Percentiles rank a stretch among this genome's conserved stretches.
Evolutionary conservation across 2,329 filamentous ascomycete genomes (phyloP).

Genomic region (Fusarium austroafricanum): DNA sequence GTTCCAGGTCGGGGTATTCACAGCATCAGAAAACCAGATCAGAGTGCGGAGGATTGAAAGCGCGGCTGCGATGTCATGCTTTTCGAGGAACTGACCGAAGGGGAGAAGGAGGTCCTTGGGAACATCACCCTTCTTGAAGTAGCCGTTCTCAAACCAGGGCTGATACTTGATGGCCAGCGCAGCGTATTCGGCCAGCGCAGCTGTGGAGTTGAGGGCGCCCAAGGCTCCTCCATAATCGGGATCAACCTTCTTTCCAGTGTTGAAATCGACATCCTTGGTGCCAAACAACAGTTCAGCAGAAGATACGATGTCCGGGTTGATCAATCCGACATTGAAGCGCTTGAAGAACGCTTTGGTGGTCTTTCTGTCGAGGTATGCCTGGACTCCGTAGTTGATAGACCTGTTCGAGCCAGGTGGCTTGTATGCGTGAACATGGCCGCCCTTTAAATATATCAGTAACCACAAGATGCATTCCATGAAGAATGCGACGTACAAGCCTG

Average conservation of each 20-base stretch:
- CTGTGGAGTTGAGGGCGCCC: neutral
- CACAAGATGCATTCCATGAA: accelerated
- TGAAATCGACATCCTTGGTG: conserved; percentile 23
- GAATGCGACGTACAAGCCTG: neutral
- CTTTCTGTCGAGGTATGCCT: conserved; percentile 27
- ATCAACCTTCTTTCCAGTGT: conserved; percentile 15
- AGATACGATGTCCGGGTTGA: neutral
- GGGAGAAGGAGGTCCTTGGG: conserved; percentile 23
- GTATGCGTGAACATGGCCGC: conserved; percentile 34
- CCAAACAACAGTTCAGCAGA: neutral
- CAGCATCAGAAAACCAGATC: conserved; percentile 20
- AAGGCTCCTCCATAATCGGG: conserved; percentile 14
- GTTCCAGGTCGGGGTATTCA: conserved; percentile 19
- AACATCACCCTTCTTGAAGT: conserved; percentile 19
- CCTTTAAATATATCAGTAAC: conserved; percentile 1
- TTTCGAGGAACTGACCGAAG: conserved; percentile 23
- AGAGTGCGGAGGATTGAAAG: conserved; percentile 15
- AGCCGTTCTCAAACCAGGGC: conserved; percentile 32
- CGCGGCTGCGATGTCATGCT: conserved; percentile 5
- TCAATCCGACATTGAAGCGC: conserved; percentile 23
- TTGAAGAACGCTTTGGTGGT: conserved; percentile 24
- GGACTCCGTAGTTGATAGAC: conserved; percentile 31
- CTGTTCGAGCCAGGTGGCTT: neutral
- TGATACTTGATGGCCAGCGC: conserved; percentile 21
- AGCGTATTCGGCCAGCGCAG: conserved; percentile 2